Evolutionary conservation across 805 yeast species (phyloP).

Genomic region (Spathaspora boniae): DNA sequence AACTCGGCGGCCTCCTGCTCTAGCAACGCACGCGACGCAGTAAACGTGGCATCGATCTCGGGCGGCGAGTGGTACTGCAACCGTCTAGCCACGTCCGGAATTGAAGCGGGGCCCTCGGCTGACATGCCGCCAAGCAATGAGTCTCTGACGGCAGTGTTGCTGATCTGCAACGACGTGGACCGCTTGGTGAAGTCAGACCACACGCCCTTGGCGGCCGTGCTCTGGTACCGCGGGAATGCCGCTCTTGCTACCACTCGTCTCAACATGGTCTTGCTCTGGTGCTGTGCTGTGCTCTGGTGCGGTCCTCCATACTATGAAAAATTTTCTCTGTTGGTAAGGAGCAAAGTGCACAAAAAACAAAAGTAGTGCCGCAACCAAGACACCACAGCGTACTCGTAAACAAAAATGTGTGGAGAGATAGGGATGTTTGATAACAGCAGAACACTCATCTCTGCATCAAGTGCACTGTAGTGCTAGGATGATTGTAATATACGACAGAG

Average conservation of each 20-base stretch:
- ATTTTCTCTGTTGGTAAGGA: slow-evolving; percentile 1
- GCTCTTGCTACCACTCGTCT: slow-evolving; percentile 1
- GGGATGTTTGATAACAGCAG: too few species aligned
- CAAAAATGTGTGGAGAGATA: too few species aligned
- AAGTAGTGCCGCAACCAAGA: neutral
- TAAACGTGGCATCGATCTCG: slow-evolving; percentile 70
- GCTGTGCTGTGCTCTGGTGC: neutral
- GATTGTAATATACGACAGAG: too few species aligned
- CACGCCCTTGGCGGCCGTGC: slow-evolving; percentile 12
- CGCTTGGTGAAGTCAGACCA: slow-evolving; percentile 35
- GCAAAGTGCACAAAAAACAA: slow-evolving; percentile 2
- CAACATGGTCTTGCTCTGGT: neutral
- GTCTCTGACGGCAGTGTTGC: slow-evolving; percentile 16
- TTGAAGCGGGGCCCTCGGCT: slow-evolving; percentile 50
- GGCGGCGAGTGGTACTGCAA: slow-evolving; percentile 62
- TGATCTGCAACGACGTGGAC: slow-evolving; percentile 23
- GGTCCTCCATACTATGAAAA: slow-evolving; percentile 2
- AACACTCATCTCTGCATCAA: too few species aligned
- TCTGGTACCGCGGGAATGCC: slow-evolving; percentile 5
- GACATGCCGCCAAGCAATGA: slow-evolving; percentile 22
- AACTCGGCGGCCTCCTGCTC: slow-evolving; percentile 43
- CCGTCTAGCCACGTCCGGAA: slow-evolving; percentile 41
- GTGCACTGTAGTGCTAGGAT: too few species aligned
- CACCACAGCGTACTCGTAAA: neutral
- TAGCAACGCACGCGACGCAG: slow-evolving; percentile 59